phyloP scores from a whole-genome alignment of 2,329 filamentous ascomycete genomes.

The Phialophora expanda region DNA sequence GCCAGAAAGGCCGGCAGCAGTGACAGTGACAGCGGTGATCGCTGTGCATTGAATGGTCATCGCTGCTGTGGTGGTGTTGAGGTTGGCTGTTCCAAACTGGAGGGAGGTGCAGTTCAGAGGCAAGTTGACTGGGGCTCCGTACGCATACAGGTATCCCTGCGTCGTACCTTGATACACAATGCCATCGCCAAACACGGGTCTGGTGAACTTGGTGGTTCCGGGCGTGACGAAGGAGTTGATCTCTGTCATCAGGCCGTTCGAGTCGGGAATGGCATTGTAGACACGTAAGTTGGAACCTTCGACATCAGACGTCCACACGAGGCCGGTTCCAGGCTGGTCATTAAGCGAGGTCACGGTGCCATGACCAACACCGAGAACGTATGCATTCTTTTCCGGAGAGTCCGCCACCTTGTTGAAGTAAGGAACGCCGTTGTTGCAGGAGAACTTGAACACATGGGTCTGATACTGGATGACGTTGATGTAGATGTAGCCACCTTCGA shows the following conservation, averaged over 20 bases:
- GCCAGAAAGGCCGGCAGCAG: conserved; percentile 34
- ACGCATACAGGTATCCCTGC: conserved; percentile 38
- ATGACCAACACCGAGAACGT: conserved; percentile 44
- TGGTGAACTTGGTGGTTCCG: conserved; percentile 40
- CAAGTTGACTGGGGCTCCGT: conserved; percentile 50
- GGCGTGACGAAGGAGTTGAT: conserved; percentile 40
- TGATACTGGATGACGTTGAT: conserved; percentile 43
- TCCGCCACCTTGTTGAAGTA: conserved; percentile 44
- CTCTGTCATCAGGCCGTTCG: conserved; percentile 36
- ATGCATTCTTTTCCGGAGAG: conserved; percentile 41
- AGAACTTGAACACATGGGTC: conserved; percentile 45
- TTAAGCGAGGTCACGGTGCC: conserved; percentile 42
- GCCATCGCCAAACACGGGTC: conserved; percentile 41
- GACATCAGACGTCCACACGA: conserved; percentile 43
- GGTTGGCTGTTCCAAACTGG: conserved; percentile 50
- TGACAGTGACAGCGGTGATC: conserved; percentile 45
- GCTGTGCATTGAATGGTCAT: conserved; percentile 29
- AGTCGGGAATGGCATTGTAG: conserved; percentile 40
- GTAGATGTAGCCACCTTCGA: conserved; percentile 54
- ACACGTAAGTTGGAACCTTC: conserved; percentile 40
- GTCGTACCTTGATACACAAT: conserved; percentile 39
- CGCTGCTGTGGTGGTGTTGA: conserved; percentile 45
- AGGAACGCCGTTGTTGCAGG: conserved; percentile 43
- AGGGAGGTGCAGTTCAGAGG: conserved; percentile 50
- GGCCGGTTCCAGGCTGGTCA: conserved; percentile 39